These are phyloP conservation scores for Phytophthora agathidicida DNA, from an alignment of 352 stramenopile genomes.

Conservation along the genomic window DNA sequence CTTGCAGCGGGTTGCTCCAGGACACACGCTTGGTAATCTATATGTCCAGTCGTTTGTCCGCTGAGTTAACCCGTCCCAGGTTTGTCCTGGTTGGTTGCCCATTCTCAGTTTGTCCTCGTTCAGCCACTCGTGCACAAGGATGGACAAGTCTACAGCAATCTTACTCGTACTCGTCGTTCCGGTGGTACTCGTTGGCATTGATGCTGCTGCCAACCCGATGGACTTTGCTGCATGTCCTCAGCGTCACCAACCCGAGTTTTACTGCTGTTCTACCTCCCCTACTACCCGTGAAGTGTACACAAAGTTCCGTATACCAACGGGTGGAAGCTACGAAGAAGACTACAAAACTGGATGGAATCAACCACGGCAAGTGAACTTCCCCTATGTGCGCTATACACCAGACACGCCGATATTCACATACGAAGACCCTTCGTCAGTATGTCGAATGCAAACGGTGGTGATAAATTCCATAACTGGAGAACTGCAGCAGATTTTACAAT, in stretches of 20 bases:
- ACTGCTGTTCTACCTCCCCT: slow-evolving; percentile 37
- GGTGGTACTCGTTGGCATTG: background rate
- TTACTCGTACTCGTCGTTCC: too few relatives aligned
- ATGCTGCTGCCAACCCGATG: slow-evolving; percentile 15
- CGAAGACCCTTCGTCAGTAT: slow-evolving; percentile 27
- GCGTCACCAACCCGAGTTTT: slow-evolving; percentile 40
- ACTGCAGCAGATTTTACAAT: slow-evolving; percentile 36
- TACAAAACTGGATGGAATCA: slow-evolving; percentile 33
- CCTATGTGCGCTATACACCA: slow-evolving; percentile 36
- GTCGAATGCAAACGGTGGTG: slow-evolving; percentile 28
- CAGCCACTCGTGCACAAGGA: background rate
- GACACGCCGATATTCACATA: slow-evolving; percentile 40
- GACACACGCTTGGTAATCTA: too few relatives aligned
- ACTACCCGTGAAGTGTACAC: slow-evolving; percentile 38
- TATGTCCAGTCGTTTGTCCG: too few relatives aligned
- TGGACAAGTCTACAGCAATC: background rate
- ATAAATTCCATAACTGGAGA: slow-evolving; percentile 22
- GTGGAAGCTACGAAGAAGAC: slow-evolving; percentile 33
- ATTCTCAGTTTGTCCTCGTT: slow-evolving; percentile 7
- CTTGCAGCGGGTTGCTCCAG: too few relatives aligned
- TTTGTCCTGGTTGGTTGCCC: too few relatives aligned
- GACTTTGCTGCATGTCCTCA: slow-evolving; percentile 38
- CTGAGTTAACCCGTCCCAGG: too few relatives aligned
- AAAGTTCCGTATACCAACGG: slow-evolving; percentile 34
- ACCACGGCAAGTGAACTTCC: slow-evolving; percentile 40